Evolutionary conservation across 129 eudicot genomes (phyloP), one percentile per base, ranked within the genome.

Genomic region (Helichrysum umbraculigerum): DNA sequence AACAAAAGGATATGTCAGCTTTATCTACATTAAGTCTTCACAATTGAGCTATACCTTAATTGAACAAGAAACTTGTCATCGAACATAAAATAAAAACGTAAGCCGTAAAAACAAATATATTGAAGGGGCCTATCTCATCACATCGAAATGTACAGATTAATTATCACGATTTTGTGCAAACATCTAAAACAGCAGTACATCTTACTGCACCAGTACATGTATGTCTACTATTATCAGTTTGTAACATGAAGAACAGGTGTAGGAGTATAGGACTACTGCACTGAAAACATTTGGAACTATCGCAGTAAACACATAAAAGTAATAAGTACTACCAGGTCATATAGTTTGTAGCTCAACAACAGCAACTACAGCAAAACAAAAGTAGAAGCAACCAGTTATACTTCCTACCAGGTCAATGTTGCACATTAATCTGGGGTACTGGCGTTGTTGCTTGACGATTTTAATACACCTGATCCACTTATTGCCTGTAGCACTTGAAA

Each of bases 401-500:
- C 54, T 47, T 11, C 54, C 54, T 47, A 14, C 54, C 54, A 47
- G 15, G 6, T 0, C 54, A 47, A 47, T 47, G 4, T 47, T 5
- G 12, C 54, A 12, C 1, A 5, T 47, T 0, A 14, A 41, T 41
- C 47, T 4, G 2, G 47, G 14, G n/a, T 57, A 57, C 22, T 44
- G 66, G 72, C 57, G 6, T 34, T 35, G 76, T 60, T 70, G 61
- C 63, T 15, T 60, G 82, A 77, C 50, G 67, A 28, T 78, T 63
- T 32, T 17, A 62, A 71, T 25, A 71, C 66, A 63, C 73, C 60
- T 72, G 78, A 79, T 34, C 19, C 76, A 66, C 52, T 22, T 71
- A 67, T 78, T 32, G 72, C 73, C 65, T 44, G 66, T 34, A 78
- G 56, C 54, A 78, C 42, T 65, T 71, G 71, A n/a, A 58, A 79